Percentiles rank a stretch among this genome's conserved stretches.
Conservation (phyloP, 495 filamentous ascomycete species). For the Neurospora sp. region DNA sequence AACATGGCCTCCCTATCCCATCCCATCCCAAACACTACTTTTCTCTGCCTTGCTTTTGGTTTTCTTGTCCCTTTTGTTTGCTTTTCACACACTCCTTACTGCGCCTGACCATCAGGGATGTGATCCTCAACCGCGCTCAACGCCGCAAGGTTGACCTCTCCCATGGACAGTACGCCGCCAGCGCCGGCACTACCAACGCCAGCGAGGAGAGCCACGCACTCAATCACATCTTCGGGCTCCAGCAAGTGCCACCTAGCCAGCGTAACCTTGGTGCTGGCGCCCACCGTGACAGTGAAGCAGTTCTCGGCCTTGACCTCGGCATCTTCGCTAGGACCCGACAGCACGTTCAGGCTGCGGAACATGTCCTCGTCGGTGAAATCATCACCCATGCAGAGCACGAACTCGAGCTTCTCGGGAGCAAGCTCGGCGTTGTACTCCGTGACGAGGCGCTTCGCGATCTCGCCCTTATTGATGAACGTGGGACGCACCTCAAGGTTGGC, state of each 20-base stretch:
- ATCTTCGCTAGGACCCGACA: conserved; percentile 25
- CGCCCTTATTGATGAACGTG: conserved; percentile 93
- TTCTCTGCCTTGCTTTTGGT: background rate
- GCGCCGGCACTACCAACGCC: conserved; percentile 40
- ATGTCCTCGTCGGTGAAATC: conserved; percentile 96
- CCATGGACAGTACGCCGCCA: conserved; percentile 24
- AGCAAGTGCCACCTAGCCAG: conserved; percentile 77
- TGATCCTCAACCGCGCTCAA: conserved; percentile 34
- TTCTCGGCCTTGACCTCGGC: conserved; percentile 42
- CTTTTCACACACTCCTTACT: background rate
- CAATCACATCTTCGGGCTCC: conserved; percentile 79
- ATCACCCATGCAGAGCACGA: conserved; percentile 83
- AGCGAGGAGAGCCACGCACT: conserved; percentile 59
- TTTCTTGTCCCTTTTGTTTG: background rate
- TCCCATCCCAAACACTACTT: background rate
- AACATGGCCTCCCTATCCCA: background rate
- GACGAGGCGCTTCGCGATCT: conserved; percentile 74
- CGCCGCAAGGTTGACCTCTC: conserved; percentile 36
- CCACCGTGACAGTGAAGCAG: conserved; percentile 81
- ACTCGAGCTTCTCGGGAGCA: conserved; percentile 47
- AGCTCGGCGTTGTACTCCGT: conserved; percentile 45
- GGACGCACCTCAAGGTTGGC: conserved; percentile 94
- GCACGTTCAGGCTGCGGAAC: conserved; percentile 55
- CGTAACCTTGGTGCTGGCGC: conserved; percentile 77
- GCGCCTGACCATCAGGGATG: conserved; percentile 12